phyloP scores from a whole-genome alignment of 192 early-diverging fungal species.

The Entomortierella parvispora region DNA sequence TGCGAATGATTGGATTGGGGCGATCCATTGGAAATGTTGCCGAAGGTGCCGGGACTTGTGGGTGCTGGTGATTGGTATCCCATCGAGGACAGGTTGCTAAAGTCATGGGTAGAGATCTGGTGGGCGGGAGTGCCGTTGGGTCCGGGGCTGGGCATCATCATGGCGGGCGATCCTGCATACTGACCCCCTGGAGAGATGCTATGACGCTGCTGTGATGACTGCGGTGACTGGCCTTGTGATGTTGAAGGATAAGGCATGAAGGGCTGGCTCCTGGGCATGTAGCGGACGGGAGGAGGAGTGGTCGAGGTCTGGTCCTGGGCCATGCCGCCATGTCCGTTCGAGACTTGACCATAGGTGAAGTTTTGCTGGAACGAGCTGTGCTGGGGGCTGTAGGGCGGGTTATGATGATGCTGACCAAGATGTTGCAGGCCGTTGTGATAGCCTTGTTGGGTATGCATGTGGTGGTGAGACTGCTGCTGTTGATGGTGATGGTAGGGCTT shows the following conservation, averaged over 20 bases:
- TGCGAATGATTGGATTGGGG: conserved; percentile 38
- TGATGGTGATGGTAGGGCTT: conserved; percentile 39
- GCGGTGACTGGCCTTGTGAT: conserved; percentile 37
- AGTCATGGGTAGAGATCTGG: conserved; percentile 36
- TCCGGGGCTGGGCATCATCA: conserved; percentile 52
- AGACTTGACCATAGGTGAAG: conserved; percentile 38
- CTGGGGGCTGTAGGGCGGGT: neutral
- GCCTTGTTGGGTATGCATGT: conserved; percentile 37
- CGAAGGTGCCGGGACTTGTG: conserved; percentile 42
- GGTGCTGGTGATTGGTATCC: conserved; percentile 47
- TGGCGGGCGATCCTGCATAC: conserved; percentile 37
- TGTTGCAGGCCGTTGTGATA: conserved; percentile 32
- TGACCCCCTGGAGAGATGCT: conserved; percentile 41
- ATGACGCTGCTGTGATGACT: conserved; percentile 49
- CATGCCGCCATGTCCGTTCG: conserved; percentile 21
- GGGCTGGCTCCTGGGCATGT: conserved; percentile 20
- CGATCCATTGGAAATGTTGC: conserved; percentile 19
- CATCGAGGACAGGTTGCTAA: conserved; percentile 40
- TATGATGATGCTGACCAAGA: neutral
- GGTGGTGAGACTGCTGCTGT: conserved; percentile 27
- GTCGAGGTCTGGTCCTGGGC: conserved; percentile 44
- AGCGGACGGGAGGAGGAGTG: conserved; percentile 42
- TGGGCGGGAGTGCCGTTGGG: conserved; percentile 20
- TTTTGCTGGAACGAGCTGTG: conserved; percentile 23
- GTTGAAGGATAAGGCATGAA: conserved; percentile 41